Conservation (phyloP, 306 rosid species). For the Ziziphus jujuba region DNA sequence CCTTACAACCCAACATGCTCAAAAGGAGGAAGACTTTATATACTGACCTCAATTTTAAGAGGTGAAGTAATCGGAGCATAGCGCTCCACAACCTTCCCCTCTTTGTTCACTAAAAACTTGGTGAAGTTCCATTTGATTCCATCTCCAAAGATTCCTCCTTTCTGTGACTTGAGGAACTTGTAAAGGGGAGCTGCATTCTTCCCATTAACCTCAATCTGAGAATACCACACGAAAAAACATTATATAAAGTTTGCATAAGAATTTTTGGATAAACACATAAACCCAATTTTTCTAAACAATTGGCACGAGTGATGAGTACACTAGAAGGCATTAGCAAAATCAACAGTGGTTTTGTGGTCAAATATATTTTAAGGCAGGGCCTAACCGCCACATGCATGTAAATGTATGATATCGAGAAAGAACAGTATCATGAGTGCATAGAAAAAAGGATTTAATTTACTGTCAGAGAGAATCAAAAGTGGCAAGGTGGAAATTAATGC, state of each 20-base stretch:
- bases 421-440: neutral
- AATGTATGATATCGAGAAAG: neutral
- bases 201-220: slow-evolving; percentile 80
- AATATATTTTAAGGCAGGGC: neutral
- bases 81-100: slow-evolving; percentile 83
- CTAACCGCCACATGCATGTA: neutral
- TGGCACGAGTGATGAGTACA: no score
- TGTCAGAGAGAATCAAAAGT: neutral
- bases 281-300: no score
- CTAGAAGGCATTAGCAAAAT: no score
- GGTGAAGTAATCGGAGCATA: slow-evolving; percentile 90
- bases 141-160: slow-evolving; percentile 79
- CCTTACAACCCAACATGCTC: neutral
- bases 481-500: neutral
- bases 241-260: no score
- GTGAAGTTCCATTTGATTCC: slow-evolving; percentile 96
- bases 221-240: neutral
- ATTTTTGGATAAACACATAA: no score
- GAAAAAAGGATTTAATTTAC: neutral
- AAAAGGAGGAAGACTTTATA: neutral
- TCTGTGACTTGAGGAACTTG: slow-evolving; percentile 64
- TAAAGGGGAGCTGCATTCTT: slow-evolving; percentile 68
- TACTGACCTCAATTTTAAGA: slow-evolving; percentile 76
- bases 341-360: neutral
- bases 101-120: slow-evolving; percentile 77